Percentiles rank a stretch among this genome's conserved stretches.
These are phyloP conservation scores for Chaetoceros muelleri DNA, from an alignment of 108 stramenopile genomes.

Conservation along the genomic window DNA sequence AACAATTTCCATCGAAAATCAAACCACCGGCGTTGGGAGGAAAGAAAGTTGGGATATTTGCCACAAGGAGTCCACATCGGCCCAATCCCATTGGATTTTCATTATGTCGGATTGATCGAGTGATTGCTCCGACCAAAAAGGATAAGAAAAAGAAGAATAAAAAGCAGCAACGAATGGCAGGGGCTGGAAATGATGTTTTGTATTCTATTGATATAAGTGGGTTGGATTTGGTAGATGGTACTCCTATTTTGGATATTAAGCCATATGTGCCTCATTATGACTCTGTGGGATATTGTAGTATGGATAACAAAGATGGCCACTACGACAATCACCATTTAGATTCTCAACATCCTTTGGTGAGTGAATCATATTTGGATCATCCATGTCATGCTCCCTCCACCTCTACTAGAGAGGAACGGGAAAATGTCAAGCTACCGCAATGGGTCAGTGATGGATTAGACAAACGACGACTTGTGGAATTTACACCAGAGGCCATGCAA, in stretches of 20 bases:
- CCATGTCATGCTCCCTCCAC: background rate
- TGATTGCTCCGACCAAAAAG: conserved; percentile 17
- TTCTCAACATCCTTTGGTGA: background rate
- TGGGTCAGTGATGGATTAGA: conserved; percentile 68
- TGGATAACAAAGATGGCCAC: background rate
- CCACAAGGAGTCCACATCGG: conserved; percentile 95
- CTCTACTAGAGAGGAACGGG: too few relatives aligned
- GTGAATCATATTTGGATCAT: background rate
- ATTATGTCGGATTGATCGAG: conserved; percentile 66
- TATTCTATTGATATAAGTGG: conserved; percentile 57
- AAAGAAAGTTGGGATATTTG: conserved; percentile 85
- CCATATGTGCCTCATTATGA: conserved; percentile 86
- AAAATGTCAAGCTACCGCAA: conserved; percentile 29
- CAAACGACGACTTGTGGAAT: conserved; percentile 37
- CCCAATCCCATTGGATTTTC: conserved; percentile 92
- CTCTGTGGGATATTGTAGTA: conserved; percentile 23
- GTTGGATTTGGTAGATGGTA: conserved; percentile 88
- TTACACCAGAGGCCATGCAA: conserved; percentile 27
- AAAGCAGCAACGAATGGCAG: background rate
- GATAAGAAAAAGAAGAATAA: conserved; percentile 1
- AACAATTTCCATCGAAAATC: conserved; percentile 73
- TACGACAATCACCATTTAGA: too few relatives aligned
- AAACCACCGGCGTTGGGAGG: conserved; percentile 79
- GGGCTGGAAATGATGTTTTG: conserved; percentile 6
- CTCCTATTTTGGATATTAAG: conserved; percentile 91